Conservation (phyloP, 1,284 basidiomycete species). For the Ustilago tritici region DNA sequence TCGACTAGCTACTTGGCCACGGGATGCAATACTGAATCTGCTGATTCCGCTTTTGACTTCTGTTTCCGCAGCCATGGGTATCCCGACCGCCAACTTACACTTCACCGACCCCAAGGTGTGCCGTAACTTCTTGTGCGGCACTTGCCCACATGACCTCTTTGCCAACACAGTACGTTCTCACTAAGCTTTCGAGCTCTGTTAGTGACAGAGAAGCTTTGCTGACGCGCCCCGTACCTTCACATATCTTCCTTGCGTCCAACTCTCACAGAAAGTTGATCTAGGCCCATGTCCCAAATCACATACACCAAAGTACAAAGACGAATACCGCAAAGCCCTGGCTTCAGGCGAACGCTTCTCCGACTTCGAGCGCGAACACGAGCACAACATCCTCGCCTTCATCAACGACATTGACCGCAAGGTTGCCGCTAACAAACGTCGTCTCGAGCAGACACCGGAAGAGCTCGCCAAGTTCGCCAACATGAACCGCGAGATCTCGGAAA, state of each 20-base stretch:
- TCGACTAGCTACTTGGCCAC: too few relatives aligned
- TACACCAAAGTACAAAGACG: conserved; percentile 91
- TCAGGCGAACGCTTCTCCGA: conserved; percentile 72
- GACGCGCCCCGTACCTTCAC: background rate
- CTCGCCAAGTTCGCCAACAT: conserved; percentile 97
- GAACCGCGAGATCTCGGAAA: conserved; percentile 99
- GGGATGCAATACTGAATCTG: too few relatives aligned
- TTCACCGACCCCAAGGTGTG: conserved; percentile 99
- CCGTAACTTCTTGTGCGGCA: conserved; percentile 96
- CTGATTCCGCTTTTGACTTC: background rate
- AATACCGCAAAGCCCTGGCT: conserved; percentile 84
- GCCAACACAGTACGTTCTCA: conserved; percentile 87
- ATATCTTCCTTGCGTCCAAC: background rate
- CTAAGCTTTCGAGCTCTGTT: background rate
- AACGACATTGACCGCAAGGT: conserved; percentile 98
- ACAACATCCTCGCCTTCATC: conserved; percentile 93
- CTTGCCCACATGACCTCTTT: conserved; percentile 96
- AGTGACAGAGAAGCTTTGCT: background rate
- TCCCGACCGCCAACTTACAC: conserved; percentile 75
- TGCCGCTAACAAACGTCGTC: conserved; percentile 87
- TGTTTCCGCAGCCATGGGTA: conserved; percentile 60
- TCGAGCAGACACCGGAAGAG: conserved; percentile 99
- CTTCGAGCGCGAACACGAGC: conserved; percentile 77
- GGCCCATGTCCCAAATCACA: conserved; percentile 98
- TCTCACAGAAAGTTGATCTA: conserved; percentile 94